phyloP scores from a whole-genome alignment of 1,139 yeast genomes.

The Kluyveromyces marxianus region DNA sequence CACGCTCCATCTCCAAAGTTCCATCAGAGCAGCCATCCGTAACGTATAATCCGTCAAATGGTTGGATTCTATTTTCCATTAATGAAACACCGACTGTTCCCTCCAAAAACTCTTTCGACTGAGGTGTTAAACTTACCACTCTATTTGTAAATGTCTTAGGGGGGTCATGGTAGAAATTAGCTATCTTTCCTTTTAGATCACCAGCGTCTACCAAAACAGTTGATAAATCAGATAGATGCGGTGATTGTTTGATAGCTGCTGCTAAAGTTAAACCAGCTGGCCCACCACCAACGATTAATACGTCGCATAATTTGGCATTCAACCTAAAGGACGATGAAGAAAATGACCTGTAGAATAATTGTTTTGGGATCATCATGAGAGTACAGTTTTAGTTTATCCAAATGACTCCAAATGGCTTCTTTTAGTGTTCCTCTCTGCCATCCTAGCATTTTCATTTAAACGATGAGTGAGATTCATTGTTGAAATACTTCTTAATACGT shows the following conservation, averaged over 20 bases:
- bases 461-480: no score
- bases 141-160: conserved; percentile 65
- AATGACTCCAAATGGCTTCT: no score
- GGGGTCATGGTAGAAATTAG: conserved; percentile 45
- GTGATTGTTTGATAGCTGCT: conserved; percentile 64
- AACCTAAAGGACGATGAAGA: conserved; percentile 2
- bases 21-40: conserved; percentile 78
- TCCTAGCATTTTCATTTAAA: no score
- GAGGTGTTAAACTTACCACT: conserved; percentile 80
- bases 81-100: conserved; percentile 71
- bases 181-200: conserved; percentile 43
- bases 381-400: neutral
- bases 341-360: conserved; percentile 4
- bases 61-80: conserved; percentile 64
- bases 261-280: conserved; percentile 92
- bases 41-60: conserved; percentile 74
- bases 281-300: conserved; percentile 93
- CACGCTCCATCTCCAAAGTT: conserved; percentile 57
- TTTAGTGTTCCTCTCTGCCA: no score
- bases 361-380: neutral
- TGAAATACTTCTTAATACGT: no score
- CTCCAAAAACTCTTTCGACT: conserved; percentile 58
- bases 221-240: conserved; percentile 49
- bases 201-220: conserved; percentile 72
- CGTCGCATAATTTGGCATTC: conserved; percentile 39